Percentiles rank a stretch among this genome's conserved stretches.
Evolutionary conservation across 805 yeast genomes (phyloP).

Genomic region (Hanseniaspora singularis): DNA sequence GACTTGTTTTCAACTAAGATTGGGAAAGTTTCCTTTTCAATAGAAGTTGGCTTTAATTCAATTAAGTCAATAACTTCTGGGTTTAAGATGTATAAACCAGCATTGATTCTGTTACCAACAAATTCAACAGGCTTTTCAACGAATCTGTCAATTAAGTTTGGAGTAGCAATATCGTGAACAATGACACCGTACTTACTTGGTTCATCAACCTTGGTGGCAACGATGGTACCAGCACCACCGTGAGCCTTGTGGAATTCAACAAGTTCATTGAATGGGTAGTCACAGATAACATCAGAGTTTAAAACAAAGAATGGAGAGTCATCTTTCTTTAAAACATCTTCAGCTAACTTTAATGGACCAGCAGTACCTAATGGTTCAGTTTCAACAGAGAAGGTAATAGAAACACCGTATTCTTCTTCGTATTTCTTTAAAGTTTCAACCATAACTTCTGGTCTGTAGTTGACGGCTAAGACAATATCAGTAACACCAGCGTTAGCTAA

Average conservation of each 20-base stretch:
- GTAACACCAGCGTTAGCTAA: constrained; percentile 97
- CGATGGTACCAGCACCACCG: constrained; percentile 97
- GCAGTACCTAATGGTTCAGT: constrained; percentile 99
- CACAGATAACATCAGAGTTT: constrained; percentile 97
- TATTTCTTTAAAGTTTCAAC: constrained; percentile 86
- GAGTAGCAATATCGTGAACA: constrained; percentile 89
- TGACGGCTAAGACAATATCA: constrained; percentile 95
- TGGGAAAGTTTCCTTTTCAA: constrained; percentile 99
- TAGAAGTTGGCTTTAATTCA: constrained; percentile 96
- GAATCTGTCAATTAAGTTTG: constrained; percentile 93
- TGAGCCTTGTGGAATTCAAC: constrained; percentile 87
- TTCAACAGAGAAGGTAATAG: constrained; percentile 93
- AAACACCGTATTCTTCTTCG: constrained; percentile 88
- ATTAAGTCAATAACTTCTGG: constrained; percentile 94
- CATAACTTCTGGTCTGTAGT: constrained; percentile 99
- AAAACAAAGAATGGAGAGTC: constrained; percentile 92
- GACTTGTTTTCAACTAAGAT: constrained; percentile 75
- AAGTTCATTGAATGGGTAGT: constrained; percentile 90
- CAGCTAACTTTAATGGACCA: constrained; percentile 97
- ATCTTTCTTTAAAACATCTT: constrained; percentile 83
- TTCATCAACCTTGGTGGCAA: constrained; percentile 98
- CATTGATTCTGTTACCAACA: constrained; percentile 99
- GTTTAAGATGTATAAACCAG: constrained; percentile 96
- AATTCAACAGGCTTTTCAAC: constrained; percentile 99
- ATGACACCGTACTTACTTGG: constrained; percentile 99